Base-by-base conservation (phyloP, 352 stramenopile genomes). In the Pythium pyrilobum region DNA sequence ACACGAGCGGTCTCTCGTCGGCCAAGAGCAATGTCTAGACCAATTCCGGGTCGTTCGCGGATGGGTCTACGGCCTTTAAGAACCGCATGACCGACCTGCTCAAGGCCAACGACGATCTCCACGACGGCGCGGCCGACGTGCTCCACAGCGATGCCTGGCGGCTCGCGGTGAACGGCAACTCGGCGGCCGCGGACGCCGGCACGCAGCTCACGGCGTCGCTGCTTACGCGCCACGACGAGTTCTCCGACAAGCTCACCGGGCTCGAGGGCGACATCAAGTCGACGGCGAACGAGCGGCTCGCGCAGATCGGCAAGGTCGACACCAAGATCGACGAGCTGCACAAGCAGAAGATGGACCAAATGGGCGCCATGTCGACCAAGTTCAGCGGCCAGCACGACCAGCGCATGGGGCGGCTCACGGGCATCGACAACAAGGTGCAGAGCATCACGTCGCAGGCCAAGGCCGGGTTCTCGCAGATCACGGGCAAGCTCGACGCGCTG, bases 301-400 rank as follows among this genome's bases (percentile, higher is more conserved):
- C 4, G 13, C 33, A 44, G 9, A 32, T 57, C 15, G 39, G 40
- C 13, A 48, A 57, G 18, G 42, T 50, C 16, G 42, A 48, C 21
- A 42, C 15, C 21, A 57, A 44, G 23, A 42, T 57, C 21, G 40
- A 57, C 39, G 42, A 41, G 18, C 23, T 47, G 7, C 50, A 57
- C 31, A 15, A 21, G 5, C 29, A 57, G 40, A 57, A 57, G 15
- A 57, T 50, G 50, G 29, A 41, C 8, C 50, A 57, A 37, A 57
- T 57, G 16, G 29, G 12, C 18, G 24, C 18, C 13, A 57, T 57
- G 50, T 47, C 40, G 37, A 49, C 39, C 18, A 57, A 47, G 39
- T 57, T 57, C n/a, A 13, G 11, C 8, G 50, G 40, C 2, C 50
- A 57, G 50, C 50, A 57, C 40, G 29, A 49, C 10, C 24, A 57